Evolutionary conservation across 75 land plant species (phyloP).

Genomic region (Adiantum capillusveneris): DNA sequence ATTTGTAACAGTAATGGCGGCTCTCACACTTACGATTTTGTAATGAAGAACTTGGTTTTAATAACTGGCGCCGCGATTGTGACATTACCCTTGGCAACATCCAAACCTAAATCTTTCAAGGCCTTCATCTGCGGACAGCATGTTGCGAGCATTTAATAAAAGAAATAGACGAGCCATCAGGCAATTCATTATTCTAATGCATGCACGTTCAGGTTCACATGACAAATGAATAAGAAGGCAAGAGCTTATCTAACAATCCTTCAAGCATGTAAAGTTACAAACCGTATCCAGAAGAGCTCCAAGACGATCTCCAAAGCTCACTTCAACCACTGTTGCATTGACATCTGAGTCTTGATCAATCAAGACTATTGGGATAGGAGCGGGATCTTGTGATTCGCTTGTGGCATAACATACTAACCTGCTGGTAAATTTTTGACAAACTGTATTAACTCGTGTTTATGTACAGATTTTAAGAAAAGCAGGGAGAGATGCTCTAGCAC

Average conservation of each 20-base stretch:
- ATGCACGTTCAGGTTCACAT: too few species aligned
- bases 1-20: background rate
- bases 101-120: constrained; percentile 72
- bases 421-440: too few species aligned
- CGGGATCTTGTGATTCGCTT: constrained; percentile 13
- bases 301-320: constrained; percentile 92
- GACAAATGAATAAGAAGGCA: too few species aligned
- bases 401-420: too few species aligned
- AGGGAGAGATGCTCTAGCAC: too few species aligned
- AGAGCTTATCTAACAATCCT: too few species aligned
- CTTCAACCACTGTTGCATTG: constrained; percentile 82
- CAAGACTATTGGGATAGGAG: constrained; percentile 76
- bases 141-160: background rate
- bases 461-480: too few species aligned
- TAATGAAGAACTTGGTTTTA: constrained; percentile 71
- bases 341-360: constrained; percentile 92
- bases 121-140: constrained; percentile 64
- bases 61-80: constrained; percentile 44
- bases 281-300: constrained; percentile 96
- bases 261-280: too few species aligned
- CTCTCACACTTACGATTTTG: constrained; percentile 40
- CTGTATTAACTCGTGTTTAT: too few species aligned
- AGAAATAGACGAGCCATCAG: too few species aligned
- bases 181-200: background rate
- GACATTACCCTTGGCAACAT: constrained; percentile 83